Base-by-base conservation (phyloP, 129 eudicot genomes). In the Lonicera japonica region DNA sequence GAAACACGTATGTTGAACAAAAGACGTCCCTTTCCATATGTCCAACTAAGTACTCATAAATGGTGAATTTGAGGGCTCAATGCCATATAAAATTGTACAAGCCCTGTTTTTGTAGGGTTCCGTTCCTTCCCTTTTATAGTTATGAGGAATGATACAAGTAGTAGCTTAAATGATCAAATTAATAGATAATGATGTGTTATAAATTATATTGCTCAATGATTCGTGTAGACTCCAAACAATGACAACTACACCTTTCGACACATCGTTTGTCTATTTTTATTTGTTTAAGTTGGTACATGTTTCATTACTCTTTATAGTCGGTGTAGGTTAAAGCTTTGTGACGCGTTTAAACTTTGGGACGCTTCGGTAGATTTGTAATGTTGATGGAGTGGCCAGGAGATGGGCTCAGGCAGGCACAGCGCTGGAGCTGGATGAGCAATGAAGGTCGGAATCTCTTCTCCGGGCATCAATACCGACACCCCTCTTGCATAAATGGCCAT, bases 391-490 rank as follows among this genome's bases (percentile, higher is more conserved):
- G 58, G 68, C 22, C 9, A 15, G 25, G n/a, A 22, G 48, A 18
- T 21, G 16, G 21, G 21, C 24, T 60, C 69, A 13, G 46, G 22
- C 18, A 80, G 70, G 46, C 53, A 65, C 8, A 55, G 66, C 1
- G 75, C 69, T 36, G 84, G 85, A 24, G 64, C 81, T 16, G 81
- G 80, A 66, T 79, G 76, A 0, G 80, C 85, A 18, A 79, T 79
- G 66, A 60, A 79, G 51, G 85, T 70, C 12, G 85, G 85, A 24
- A 61, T 69, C 24, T 75, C 77, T 38, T 79, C 85, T 56, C 85
- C 85, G 0, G 85, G 85, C 85, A 79, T 79, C 70, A 79, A 60
- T 38, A 79, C 85, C 21, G 85, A 75, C 39, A 79, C 81, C 57
- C 70, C 80, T 61, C 58, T 79, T 47, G 81, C 77, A 62, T 75